Percentiles rank a stretch among this genome's conserved stretches.
These are phyloP conservation scores for Deuterostichococcus epilithicus DNA, from an alignment of 139 green algal genomes.

Conservation along the genomic window DNA sequence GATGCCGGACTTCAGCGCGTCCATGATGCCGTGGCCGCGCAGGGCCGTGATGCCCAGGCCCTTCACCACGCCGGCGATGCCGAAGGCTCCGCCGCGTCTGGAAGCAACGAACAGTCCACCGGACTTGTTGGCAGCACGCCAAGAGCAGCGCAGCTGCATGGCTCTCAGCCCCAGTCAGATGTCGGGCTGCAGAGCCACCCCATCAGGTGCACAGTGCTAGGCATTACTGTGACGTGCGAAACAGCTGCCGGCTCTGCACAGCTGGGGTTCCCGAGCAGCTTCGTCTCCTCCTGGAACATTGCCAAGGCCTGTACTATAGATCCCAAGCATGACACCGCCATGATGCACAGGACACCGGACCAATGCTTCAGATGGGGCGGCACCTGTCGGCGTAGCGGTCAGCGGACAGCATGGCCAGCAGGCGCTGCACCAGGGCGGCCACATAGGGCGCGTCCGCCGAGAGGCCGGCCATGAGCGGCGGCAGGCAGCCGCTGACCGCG, in stretches of 20 bases:
- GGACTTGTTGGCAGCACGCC: too few species aligned
- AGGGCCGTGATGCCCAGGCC: conserved; percentile 84
- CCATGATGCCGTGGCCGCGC: conserved; percentile 85
- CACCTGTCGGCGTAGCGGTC: conserved; percentile 66
- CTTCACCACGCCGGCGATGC: conserved; percentile 88
- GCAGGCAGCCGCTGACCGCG: conserved; percentile 79
- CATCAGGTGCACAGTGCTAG: too few species aligned
- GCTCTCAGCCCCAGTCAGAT: too few species aligned
- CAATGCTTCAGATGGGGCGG: background rate
- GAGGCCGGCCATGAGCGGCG: conserved; percentile 72
- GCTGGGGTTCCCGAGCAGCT: too few species aligned
- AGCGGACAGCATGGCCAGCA: conserved; percentile 61
- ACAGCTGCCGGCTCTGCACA: too few species aligned
- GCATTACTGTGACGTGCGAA: too few species aligned
- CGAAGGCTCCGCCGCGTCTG: conserved; percentile 87
- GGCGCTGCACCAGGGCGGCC: conserved; percentile 32
- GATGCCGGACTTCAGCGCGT: conserved; percentile 72
- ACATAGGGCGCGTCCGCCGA: conserved; percentile 40
- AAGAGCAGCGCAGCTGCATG: too few species aligned
- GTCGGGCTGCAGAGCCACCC: too few species aligned
- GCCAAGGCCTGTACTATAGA: too few species aligned
- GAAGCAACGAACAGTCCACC: background rate
- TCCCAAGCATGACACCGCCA: too few species aligned
- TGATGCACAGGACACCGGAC: too few species aligned
- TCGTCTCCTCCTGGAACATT: too few species aligned